These are phyloP conservation scores for Exophiala sp. DNA, from an alignment of 2,329 filamentous ascomycete species.

Conservation along the genomic window DNA sequence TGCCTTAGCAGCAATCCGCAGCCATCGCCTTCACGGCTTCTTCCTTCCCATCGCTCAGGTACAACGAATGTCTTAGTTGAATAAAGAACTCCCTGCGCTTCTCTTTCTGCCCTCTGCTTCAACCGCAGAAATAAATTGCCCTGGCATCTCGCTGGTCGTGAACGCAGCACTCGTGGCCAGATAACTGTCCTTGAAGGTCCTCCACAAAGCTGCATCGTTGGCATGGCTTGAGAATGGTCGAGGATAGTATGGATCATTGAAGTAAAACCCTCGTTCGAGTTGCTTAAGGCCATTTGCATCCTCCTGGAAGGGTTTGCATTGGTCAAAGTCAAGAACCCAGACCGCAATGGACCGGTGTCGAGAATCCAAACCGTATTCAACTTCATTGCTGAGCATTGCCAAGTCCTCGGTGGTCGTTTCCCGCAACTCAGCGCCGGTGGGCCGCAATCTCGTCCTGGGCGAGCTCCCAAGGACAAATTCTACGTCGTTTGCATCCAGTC, in stretches of 20 bases:
- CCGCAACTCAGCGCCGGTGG: background rate
- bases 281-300: slow-evolving; percentile 38
- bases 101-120: background rate
- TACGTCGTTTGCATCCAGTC: slow-evolving; percentile 49
- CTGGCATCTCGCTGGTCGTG: slow-evolving; percentile 1
- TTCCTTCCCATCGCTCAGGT: no score
- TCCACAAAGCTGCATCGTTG: slow-evolving; percentile 27
- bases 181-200: slow-evolving; percentile 30
- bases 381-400: background rate
- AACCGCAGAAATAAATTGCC: slow-evolving; percentile 7
- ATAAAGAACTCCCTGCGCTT: background rate
- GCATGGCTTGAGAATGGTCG: slow-evolving; percentile 31
- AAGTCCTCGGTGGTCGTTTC: background rate
- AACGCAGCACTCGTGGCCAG: slow-evolving; percentile 14
- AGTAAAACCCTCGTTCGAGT: slow-evolving; percentile 42
- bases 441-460: background rate
- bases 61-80: background rate
- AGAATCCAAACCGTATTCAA: background rate
- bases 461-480: slow-evolving; percentile 48
- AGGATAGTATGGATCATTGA: slow-evolving; percentile 51
- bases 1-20: no score
- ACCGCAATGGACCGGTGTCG: slow-evolving; percentile 32
- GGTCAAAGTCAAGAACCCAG: slow-evolving; percentile 49
- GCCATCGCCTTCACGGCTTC: no score
- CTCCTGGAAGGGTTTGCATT: slow-evolving; percentile 36